phyloP scores from a whole-genome alignment of 495 filamentous ascomycete genomes.

The Oidiodendron maius region DNA sequence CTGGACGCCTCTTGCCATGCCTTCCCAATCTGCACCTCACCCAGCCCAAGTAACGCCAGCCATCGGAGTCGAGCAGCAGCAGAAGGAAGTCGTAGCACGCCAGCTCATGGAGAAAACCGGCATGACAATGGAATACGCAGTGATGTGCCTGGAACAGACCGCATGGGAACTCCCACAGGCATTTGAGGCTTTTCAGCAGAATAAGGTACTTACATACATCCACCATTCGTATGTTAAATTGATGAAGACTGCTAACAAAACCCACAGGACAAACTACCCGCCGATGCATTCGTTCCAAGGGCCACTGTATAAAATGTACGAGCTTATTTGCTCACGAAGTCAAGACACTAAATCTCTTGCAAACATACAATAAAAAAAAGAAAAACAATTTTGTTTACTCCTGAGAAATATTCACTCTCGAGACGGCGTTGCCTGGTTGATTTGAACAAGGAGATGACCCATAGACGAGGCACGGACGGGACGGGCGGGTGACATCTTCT shows the following conservation, averaged over 20 bases:
- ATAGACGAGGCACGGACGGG: no score
- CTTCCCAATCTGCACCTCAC: background rate
- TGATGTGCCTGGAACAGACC: constrained; percentile 19
- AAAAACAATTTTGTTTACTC: no score
- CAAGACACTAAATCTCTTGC: no score
- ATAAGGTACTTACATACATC: constrained; percentile 16
- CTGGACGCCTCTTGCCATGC: constrained; percentile 35
- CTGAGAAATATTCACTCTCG: no score
- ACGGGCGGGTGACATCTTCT: no score
- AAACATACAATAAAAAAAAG: no score
- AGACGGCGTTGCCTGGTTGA: no score
- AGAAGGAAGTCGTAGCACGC: constrained; percentile 12
- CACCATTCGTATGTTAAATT: no score
- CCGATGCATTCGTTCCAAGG: constrained; percentile 17
- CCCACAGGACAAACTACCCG: constrained; percentile 19
- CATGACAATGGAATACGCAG: constrained; percentile 19
- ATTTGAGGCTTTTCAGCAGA: constrained; percentile 17
- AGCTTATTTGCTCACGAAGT: no score
- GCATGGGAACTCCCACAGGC: constrained; percentile 24
- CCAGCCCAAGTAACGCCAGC: background rate
- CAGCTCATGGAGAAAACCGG: constrained; percentile 20
- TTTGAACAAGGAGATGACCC: no score
- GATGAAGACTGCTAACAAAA: constrained; percentile 7
- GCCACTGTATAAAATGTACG: constrained; percentile 7
- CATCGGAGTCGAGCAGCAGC: constrained; percentile 4